phyloP scores from a whole-genome alignment of 2,329 filamentous ascomycete genomes.

The Ophiostoma sp. region DNA sequence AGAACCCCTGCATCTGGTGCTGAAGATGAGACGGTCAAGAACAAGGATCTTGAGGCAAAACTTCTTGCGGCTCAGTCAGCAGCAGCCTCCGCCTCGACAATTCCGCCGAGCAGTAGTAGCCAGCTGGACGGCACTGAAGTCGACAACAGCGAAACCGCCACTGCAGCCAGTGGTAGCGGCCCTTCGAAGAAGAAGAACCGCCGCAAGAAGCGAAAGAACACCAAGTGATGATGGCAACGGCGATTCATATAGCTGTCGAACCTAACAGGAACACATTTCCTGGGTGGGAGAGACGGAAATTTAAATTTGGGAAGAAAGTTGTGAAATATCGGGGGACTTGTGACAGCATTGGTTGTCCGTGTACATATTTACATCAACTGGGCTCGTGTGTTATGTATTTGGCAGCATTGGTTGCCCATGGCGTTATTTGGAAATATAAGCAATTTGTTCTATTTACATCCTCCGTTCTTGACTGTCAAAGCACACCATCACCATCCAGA shows the following conservation, averaged over 20 bases:
- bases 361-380: neutral
- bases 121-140: conserved; percentile 2
- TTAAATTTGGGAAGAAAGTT: neutral
- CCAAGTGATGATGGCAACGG: neutral
- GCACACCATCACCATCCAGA: too few relatives aligned
- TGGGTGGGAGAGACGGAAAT: neutral
- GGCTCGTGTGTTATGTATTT: neutral
- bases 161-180: conserved; percentile 21
- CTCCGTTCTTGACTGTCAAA: neutral
- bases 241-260: neutral
- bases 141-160: conserved; percentile 23
- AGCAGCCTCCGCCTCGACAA: neutral
- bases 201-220: conserved; percentile 38
- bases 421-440: neutral
- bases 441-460: neutral
- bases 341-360: neutral
- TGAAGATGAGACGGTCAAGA: conserved; percentile 23
- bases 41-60: conserved; percentile 26
- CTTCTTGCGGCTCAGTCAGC: conserved; percentile 2
- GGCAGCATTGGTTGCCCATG: neutral
- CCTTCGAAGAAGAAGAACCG: conserved; percentile 41
- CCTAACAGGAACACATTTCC: neutral
- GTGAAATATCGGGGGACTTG: neutral
- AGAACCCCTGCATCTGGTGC: conserved; percentile 6
- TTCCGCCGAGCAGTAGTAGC: neutral